Conservation (phyloP, 257 asterid species). For the Galeopsis tetrahit region DNA sequence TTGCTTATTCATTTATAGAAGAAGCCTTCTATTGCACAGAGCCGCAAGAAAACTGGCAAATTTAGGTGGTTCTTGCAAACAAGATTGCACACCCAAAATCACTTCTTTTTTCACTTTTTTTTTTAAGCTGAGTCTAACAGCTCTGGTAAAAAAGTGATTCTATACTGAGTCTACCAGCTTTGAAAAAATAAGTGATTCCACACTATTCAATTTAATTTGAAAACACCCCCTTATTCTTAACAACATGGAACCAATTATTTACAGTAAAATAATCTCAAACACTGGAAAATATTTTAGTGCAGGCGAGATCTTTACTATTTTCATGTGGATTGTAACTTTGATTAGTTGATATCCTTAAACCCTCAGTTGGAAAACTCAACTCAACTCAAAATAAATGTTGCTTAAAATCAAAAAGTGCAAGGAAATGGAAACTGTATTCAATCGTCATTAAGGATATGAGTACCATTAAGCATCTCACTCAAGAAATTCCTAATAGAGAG, state of each 20-base stretch:
- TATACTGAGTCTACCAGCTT: too few relatives aligned
- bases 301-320: background rate
- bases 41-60: slow-evolving; percentile 21
- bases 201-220: too few relatives aligned
- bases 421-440: slow-evolving; percentile 28
- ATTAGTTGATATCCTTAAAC: background rate
- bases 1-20: background rate
- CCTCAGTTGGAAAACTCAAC: slow-evolving; percentile 5
- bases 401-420: slow-evolving; percentile 18
- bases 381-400: slow-evolving; percentile 12
- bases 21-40: background rate
- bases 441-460: slow-evolving; percentile 80
- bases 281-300: background rate
- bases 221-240: background rate
- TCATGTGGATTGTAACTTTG: background rate
- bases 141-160: too few relatives aligned
- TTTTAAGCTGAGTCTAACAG: too few relatives aligned
- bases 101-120: too few relatives aligned
- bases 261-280: background rate
- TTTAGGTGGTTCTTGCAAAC: background rate
- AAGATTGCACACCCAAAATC: too few relatives aligned
- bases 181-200: too few relatives aligned
- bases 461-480: slow-evolving; percentile 77
- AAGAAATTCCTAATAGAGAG: slow-evolving; percentile 78
- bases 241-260: slow-evolving; percentile 10